Base-by-base conservation (phyloP, 2,329 filamentous ascomycete species). In the Arachnopeziza araneosa region DNA sequence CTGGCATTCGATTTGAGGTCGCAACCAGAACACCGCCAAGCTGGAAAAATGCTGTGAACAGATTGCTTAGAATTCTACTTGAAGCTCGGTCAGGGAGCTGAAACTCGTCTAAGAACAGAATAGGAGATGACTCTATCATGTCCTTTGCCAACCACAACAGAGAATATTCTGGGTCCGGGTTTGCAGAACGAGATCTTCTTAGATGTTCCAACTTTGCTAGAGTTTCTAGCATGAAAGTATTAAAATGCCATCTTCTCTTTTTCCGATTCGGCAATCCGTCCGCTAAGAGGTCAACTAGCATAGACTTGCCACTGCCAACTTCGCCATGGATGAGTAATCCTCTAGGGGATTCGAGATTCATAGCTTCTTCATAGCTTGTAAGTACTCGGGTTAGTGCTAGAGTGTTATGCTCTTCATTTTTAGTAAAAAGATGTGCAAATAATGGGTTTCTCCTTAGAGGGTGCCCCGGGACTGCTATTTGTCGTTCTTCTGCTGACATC, bases 271-370 rank as follows among this genome's bases (percentile, higher is more conserved):
- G 90, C 3, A 95, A 75, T 55, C 87, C 88, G 56, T 91, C 87
- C 17, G 89, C 88, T n/a, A 95, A 83, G 0, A 95, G 76, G 68
- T 93, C 90, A 17, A 93, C 80, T n/a, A 95, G 80, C 88, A 95
- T 92, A 5, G 85, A 89, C 72, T 95, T 95, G 17, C 90, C 90
- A 0, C 88, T 91, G 12, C 90, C 90, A 1, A 95, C 90, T 70
- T 92, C 89, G 7, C 90, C 90, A 24, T 91, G 90, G 0, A 95
- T 79, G 70, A 93, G 86, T 19, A 95, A 75, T 0, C 90, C 90
- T 66, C 81, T 84, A 0, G 90, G 90, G 0, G 88, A 91, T 67
- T 89, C 80, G 54, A 93, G 80, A 52, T 85, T 78, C 63, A 91
- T 80, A 12, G 90, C 90, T 22, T 84, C 83, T 70, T 93, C 85